Base-by-base conservation (phyloP, 306 rosid genomes). In the Dalbergia oliveri region DNA sequence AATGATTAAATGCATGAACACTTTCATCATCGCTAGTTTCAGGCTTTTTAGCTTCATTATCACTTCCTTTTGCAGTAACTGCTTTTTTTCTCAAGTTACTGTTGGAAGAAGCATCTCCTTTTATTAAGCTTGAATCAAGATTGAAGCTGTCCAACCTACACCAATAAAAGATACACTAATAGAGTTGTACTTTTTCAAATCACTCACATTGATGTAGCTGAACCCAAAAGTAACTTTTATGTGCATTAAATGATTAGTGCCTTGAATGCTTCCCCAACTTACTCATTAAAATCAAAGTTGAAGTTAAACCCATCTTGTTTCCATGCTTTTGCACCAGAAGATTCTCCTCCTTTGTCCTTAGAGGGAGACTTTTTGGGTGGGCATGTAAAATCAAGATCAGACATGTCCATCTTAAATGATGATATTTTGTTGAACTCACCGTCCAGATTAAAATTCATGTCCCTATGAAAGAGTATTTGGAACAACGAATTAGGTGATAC, bases 241-340 rank as follows among this genome's bases (percentile, higher is more conserved):
- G 66, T 23, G n/a, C 33, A 49, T 39, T 59, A 65, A 64, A 72
- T 80, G 68, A 23, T 70, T 35, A 21, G 39, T 67, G 16, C 47
- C 56, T 64, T 77, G 23, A 75, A 71, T 57, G 65, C 61, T 57
- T 73, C 70, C 51, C 51, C 82, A 54, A 81, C 97, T 86, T 83
- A 93, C 99, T 91, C 91, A 57, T 87, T 91, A 73, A 93, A 94
- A 87, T 95, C 97, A 76, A 95, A 93, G 76, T 80, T 84, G 88
- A 95, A 95, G 63, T 83, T 76, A 73, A 90, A 91, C 34, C 69
- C 78, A 44, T 87, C 86, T 56, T 86, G 69, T 66, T 88, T 88
- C 82, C 87, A 86, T 77, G 84, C 82, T 78, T 84, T 91, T 83
- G 88, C 87, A 58, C 77, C 54, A 69, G 96, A 80, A 75, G 85